A percentile compares a stretch with the other conserved stretches of the same genome.
These are phyloP conservation scores for Aspergillus thermomutatus DNA, from an alignment of 2,329 filamentous ascomycete genomes.

Conservation along the genomic window DNA sequence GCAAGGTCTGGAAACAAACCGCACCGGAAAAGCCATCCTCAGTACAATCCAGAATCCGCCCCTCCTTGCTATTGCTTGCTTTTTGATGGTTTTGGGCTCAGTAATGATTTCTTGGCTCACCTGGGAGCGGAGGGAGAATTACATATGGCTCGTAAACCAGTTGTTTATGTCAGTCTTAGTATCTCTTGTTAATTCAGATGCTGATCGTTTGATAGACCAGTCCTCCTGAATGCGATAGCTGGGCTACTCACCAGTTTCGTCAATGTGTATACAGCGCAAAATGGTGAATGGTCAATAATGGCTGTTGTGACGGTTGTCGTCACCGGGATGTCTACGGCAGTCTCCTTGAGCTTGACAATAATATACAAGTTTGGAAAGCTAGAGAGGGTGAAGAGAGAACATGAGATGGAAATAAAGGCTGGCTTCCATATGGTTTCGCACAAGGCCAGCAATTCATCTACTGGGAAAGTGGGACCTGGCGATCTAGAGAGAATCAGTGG, in stretches of 20 bases:
- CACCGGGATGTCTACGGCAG: slow-evolving; percentile 21
- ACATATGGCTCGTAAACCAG: slow-evolving; percentile 54
- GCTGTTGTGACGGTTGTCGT: slow-evolving; percentile 39
- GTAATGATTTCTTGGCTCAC: slow-evolving; percentile 46
- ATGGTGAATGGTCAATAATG: slow-evolving; percentile 45
- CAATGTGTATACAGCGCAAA: slow-evolving; percentile 49
- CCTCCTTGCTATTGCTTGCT: slow-evolving; percentile 44
- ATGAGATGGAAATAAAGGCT: slow-evolving; percentile 29
- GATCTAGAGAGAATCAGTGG: background rate
- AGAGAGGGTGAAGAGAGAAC: slow-evolving; percentile 27
- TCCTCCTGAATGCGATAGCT: slow-evolving; percentile 47
- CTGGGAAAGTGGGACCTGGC: background rate
- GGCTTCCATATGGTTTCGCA: slow-evolving; percentile 5
- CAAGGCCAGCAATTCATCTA: background rate
- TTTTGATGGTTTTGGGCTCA: slow-evolving; percentile 42
- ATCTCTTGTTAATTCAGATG: background rate
- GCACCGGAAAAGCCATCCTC: slow-evolving; percentile 28
- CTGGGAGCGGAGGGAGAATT: slow-evolving; percentile 46
- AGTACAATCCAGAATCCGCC: slow-evolving; percentile 36
- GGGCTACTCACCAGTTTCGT: slow-evolving; percentile 51
- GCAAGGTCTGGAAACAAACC: slow-evolving; percentile 23
- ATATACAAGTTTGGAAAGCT: slow-evolving; percentile 39
- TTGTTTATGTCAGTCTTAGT: slow-evolving; percentile 43
- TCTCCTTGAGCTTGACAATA: slow-evolving; percentile 24
- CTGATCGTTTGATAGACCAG: slow-evolving; percentile 21